Percentiles rank a stretch among this genome's conserved stretches.
Conservation (phyloP, 2,329 filamentous ascomycete species). For the Chrysoporthe austroafricana region DNA sequence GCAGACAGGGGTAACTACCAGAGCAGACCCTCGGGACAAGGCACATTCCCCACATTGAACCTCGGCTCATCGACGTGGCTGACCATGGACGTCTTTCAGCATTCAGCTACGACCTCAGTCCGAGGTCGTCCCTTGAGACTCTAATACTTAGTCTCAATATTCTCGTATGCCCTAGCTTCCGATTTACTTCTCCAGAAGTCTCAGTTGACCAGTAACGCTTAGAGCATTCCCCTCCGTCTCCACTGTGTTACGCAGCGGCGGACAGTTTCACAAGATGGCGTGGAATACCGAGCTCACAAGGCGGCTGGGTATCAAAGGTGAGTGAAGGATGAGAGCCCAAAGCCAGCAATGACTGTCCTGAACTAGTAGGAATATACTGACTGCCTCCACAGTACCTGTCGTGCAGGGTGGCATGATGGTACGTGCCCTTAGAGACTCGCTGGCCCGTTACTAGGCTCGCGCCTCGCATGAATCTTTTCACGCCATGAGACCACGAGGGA, state of each 20-base stretch:
- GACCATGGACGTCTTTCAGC: conserved; percentile 13
- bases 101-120: background rate
- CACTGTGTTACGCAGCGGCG: background rate
- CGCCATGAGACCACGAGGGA: background rate
- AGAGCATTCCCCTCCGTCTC: background rate
- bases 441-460: background rate
- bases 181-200: background rate
- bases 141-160: background rate
- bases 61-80: conserved; percentile 23
- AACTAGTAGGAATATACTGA: conserved; percentile 31
- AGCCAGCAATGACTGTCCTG: background rate
- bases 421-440: conserved; percentile 31
- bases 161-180: conserved; percentile 2
- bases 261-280: conserved; percentile 24
- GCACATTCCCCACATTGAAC: conserved; percentile 23
- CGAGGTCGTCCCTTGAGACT: background rate
- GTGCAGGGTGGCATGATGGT: conserved; percentile 79
- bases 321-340: background rate
- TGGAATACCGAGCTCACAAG: conserved; percentile 30
- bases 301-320: conserved; percentile 27
- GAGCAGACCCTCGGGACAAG: conserved; percentile 8
- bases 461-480: background rate
- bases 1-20: background rate
- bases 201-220: too few species aligned
- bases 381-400: conserved; percentile 64